A percentile compares a stretch with the other conserved stretches of the same genome.
These are phyloP conservation scores for Blepharisma stoltei DNA, from an alignment of 73 alveolate genomes.

Conservation along the genomic window DNA sequence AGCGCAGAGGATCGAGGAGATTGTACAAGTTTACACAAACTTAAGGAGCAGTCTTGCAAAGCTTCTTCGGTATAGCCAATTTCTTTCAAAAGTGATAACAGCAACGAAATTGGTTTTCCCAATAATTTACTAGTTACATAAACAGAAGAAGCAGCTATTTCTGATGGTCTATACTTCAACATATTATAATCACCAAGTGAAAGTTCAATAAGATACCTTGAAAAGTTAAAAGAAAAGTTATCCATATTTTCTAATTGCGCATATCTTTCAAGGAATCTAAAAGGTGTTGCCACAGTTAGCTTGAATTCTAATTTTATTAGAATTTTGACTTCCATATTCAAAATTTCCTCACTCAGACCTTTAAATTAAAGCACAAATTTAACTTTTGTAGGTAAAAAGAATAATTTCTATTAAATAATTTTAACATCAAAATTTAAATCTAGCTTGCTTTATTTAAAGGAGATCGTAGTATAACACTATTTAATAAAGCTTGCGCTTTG, in stretches of 20 bases:
- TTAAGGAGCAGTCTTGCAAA: background rate
- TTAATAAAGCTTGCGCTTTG: too few relatives aligned
- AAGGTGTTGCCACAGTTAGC: constrained; percentile 66
- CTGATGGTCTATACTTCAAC: constrained; percentile 52
- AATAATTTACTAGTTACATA: constrained; percentile 18
- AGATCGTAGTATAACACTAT: too few relatives aligned
- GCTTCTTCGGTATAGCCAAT: background rate
- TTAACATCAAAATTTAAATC: too few relatives aligned
- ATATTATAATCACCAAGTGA: constrained; percentile 67
- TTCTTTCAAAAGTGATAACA: too few relatives aligned
- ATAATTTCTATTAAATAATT: too few relatives aligned
- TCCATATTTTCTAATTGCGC: constrained; percentile 50
- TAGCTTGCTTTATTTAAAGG: too few relatives aligned
- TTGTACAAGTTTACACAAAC: background rate
- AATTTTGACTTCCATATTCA: constrained; percentile 74
- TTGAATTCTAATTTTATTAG: constrained; percentile 60
- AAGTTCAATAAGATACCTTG: constrained; percentile 77
- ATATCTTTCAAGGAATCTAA: constrained; percentile 70
- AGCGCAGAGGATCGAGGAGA: too few relatives aligned
- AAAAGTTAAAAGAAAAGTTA: constrained; percentile 57
- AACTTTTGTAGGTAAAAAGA: too few relatives aligned
- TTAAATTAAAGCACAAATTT: too few relatives aligned
- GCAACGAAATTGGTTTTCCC: too few relatives aligned
- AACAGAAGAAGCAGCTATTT: constrained; percentile 59
- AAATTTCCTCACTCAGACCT: constrained; percentile 76